Conservation (phyloP, 495 filamentous ascomycete genomes). For the Amorphotheca resinae region DNA sequence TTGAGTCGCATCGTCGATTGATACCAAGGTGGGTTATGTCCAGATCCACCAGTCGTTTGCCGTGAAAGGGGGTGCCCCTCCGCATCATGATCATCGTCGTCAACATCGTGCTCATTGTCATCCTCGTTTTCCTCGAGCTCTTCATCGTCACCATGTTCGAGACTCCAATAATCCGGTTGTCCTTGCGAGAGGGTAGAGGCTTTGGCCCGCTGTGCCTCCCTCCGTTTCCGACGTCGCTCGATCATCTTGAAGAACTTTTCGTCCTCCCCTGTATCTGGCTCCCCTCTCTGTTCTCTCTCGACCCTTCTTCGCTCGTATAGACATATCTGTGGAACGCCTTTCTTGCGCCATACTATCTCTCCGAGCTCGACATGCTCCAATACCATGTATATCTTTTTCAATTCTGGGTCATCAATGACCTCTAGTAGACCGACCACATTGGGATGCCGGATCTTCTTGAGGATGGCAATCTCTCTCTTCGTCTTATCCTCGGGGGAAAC, state of each 20-base stretch:
- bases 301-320: conserved; percentile 68
- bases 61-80: conserved; percentile 24
- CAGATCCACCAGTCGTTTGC: conserved; percentile 22
- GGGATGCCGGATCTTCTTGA: conserved; percentile 94
- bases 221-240: conserved; percentile 41
- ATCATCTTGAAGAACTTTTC: conserved; percentile 46
- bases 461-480: conserved; percentile 90
- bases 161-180: conserved; percentile 57
- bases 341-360: conserved; percentile 86
- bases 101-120: conserved; percentile 22
- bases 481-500: conserved; percentile 76
- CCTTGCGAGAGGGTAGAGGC: conserved; percentile 24
- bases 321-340: conserved; percentile 67
- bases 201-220: conserved; percentile 41
- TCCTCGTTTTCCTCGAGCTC: conserved; percentile 49
- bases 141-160: conserved; percentile 66
- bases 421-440: conserved; percentile 92
- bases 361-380: conserved; percentile 88
- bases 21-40: conserved; percentile 19
- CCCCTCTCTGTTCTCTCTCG: conserved; percentile 55
- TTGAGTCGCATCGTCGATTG: conserved; percentile 24
- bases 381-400: conserved; percentile 96
- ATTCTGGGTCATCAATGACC: conserved; percentile 91
- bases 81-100: too few species aligned
- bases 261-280: conserved; percentile 48